These are phyloP conservation scores for Malania oleifera DNA, from an alignment of 164 flowering plant species.

Conservation along the genomic window DNA sequence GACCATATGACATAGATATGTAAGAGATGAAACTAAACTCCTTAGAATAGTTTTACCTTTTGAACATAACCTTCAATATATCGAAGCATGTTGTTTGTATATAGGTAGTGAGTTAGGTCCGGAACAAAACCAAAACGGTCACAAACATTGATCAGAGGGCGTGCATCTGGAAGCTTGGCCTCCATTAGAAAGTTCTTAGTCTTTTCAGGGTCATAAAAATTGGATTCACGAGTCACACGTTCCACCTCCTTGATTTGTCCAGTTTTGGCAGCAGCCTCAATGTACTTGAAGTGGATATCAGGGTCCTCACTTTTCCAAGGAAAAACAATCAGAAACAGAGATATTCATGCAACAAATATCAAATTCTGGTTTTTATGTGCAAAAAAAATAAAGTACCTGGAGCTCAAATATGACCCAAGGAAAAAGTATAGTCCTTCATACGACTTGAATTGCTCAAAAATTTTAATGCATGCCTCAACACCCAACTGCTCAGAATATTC, in stretches of 20 bases:
- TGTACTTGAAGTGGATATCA: conserved; percentile 96
- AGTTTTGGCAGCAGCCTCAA: conserved; percentile 97
- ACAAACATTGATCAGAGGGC: conserved; percentile 97
- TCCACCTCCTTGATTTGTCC: conserved; percentile 99
- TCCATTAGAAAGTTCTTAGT: conserved; percentile 98
- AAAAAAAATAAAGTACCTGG: conserved; percentile 51
- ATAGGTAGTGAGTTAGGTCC: conserved; percentile 94
- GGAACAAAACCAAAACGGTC: conserved; percentile 99
- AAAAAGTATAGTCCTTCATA: conserved; percentile 98
- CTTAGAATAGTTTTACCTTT: conserved; percentile 77
- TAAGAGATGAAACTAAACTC: no score
- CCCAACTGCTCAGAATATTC: conserved; percentile 98
- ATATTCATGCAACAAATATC: no score
- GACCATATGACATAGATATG: no score
- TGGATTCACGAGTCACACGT: conserved; percentile 96
- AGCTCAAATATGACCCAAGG: conserved; percentile 93
- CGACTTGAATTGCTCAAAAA: conserved; percentile 97
- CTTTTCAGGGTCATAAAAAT: conserved; percentile 94
- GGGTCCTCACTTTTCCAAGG: conserved; percentile 97
- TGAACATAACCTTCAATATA: conserved; percentile 99
- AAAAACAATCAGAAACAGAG: conserved; percentile 11
- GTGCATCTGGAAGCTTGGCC: conserved; percentile 98
- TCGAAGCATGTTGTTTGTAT: conserved; percentile 93
- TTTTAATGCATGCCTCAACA: conserved; percentile 84
- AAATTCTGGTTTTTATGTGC: no score